phyloP scores from a whole-genome alignment of 1,139 yeast species.

The Magnusiomyces ingens region DNA sequence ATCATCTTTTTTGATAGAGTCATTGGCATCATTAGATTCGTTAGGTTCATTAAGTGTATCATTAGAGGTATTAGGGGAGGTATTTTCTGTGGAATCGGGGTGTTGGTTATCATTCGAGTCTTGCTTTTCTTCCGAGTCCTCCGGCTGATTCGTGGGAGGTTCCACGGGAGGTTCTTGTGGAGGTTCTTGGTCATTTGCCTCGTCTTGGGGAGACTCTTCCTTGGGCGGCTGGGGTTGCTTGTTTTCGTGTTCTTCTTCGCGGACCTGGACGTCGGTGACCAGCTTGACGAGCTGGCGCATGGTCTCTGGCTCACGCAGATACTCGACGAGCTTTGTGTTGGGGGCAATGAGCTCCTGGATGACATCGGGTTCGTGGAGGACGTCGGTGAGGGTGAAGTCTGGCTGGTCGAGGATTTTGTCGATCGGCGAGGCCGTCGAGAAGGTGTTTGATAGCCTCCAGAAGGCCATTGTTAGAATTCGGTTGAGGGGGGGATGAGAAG shows the following conservation, averaged over 20 bases:
- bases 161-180: conserved; percentile 3
- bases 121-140: conserved; percentile 28
- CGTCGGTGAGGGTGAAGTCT: conserved; percentile 50
- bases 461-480: conserved; percentile 41
- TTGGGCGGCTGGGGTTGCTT: not conserved
- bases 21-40: conserved; percentile 9
- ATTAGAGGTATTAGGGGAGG: not conserved
- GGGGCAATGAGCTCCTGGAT: conserved; percentile 79
- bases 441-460: conserved; percentile 88
- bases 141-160: conserved; percentile 6
- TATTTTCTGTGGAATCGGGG: not conserved
- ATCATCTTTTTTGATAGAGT: conserved; percentile 15
- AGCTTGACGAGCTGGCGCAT: conserved; percentile 59
- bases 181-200: not conserved
- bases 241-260: not conserved
- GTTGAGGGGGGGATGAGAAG: no score
- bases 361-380: conserved; percentile 80
- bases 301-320: conserved; percentile 66
- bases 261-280: conserved; percentile 41
- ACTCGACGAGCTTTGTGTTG: conserved; percentile 74
- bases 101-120: conserved; percentile 7
- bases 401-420: conserved; percentile 63
- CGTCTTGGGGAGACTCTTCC: not conserved
- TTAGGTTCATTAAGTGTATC: conserved; percentile 9
- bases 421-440: conserved; percentile 67